Conservation (phyloP, 2,329 filamentous ascomycete species). For the Scytalidium lignicola region DNA sequence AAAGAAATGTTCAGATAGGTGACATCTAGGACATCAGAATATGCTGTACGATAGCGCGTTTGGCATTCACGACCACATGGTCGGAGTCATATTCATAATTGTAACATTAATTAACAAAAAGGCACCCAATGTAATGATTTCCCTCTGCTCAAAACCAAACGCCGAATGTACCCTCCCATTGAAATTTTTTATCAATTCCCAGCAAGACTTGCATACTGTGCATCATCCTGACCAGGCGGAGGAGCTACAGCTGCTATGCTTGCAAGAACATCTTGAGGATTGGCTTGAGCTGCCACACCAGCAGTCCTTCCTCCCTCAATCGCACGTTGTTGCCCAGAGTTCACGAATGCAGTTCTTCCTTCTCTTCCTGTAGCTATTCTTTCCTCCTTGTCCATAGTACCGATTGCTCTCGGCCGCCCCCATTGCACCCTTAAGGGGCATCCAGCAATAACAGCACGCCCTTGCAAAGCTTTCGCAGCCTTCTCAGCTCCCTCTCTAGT, state of each 20-base stretch:
- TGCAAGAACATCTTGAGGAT: constrained; percentile 23
- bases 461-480: constrained; percentile 79
- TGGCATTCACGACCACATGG: not conserved
- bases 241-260: constrained; percentile 53
- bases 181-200: constrained; percentile 57
- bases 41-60: not conserved
- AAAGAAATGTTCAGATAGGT: constrained; percentile 22
- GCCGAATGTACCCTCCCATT: constrained; percentile 8
- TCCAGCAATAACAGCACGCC: constrained; percentile 82
- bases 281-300: constrained; percentile 19
- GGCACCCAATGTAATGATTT: not conserved
- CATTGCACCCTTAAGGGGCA: constrained; percentile 87
- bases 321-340: constrained; percentile 34
- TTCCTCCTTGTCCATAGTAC: constrained; percentile 85
- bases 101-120: not conserved
- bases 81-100: not conserved
- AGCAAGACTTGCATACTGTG: constrained; percentile 79
- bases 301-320: constrained; percentile 21
- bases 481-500: constrained; percentile 79
- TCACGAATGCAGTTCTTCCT: constrained; percentile 56
- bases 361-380: constrained; percentile 76
- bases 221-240: constrained; percentile 72
- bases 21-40: not conserved
- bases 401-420: constrained; percentile 88
- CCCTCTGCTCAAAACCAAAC: constrained; percentile 10